Evolutionary conservation across 805 yeast species (phyloP).

Genomic region (Starmerella apis): DNA sequence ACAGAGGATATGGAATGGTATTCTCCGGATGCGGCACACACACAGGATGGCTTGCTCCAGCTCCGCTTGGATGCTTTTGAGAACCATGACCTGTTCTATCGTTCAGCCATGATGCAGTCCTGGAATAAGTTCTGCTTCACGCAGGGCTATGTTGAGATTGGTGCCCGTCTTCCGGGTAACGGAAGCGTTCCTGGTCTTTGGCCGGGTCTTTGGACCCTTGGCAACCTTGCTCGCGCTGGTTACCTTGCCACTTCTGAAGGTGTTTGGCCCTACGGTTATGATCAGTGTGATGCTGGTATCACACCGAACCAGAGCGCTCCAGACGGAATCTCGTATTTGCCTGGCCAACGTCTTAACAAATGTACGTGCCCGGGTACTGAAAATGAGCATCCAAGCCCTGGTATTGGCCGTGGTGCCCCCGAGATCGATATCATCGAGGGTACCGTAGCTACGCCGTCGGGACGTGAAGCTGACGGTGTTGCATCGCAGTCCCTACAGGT

Average conservation of each 20-base stretch:
- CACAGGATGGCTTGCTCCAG: constrained; percentile 59
- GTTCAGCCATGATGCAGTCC: constrained; percentile 84
- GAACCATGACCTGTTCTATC: constrained; percentile 67
- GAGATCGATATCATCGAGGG: constrained; percentile 91
- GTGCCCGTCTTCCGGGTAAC: constrained; percentile 67
- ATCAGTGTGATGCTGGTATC: constrained; percentile 83
- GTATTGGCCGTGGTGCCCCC: constrained; percentile 88
- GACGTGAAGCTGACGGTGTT: constrained; percentile 29
- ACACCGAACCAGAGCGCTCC: constrained; percentile 85
- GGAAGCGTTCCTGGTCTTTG: constrained; percentile 76
- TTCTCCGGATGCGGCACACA: constrained; percentile 78
- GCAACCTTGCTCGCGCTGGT: constrained; percentile 88
- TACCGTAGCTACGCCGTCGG: constrained; percentile 38
- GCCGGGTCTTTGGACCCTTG: constrained; percentile 97
- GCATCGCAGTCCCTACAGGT: constrained; percentile 89
- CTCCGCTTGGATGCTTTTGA: constrained; percentile 70
- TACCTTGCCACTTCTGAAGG: constrained; percentile 80
- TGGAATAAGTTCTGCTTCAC: constrained; percentile 90
- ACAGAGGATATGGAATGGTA: constrained; percentile 92
- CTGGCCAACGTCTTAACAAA: constrained; percentile 66
- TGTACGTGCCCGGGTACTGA: constrained; percentile 61
- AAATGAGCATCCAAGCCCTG: constrained; percentile 78
- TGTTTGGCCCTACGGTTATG: constrained; percentile 88
- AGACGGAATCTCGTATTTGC: constrained; percentile 78
- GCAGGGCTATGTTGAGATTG: constrained; percentile 67